Evolutionary conservation across 495 filamentous ascomycete species (phyloP).

Genomic region (Annulohypoxylon nitens): DNA sequence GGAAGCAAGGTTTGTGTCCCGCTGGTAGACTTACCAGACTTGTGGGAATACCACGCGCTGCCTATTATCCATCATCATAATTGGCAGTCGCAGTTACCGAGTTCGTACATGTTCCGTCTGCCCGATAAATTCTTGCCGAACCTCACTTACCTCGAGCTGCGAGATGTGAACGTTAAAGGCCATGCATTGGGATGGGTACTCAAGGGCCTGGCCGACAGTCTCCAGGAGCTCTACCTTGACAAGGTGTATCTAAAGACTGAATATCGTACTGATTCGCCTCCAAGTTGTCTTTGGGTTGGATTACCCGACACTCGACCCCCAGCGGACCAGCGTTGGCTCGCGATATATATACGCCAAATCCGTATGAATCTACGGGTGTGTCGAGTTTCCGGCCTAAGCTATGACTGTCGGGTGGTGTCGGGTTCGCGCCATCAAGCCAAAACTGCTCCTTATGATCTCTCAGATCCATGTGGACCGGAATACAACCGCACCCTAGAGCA

Average conservation of each 20-base stretch:
- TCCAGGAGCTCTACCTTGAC: slow-evolving; percentile 47
- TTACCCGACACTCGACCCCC: slow-evolving; percentile 41
- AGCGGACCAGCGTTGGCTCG: slow-evolving; percentile 40
- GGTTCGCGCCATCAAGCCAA: slow-evolving; percentile 4
- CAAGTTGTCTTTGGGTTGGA: slow-evolving; percentile 46
- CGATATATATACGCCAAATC: slow-evolving; percentile 39
- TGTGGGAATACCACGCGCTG: slow-evolving; percentile 38
- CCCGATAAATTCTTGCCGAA: slow-evolving; percentile 34
- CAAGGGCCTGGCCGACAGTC: slow-evolving; percentile 30
- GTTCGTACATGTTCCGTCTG: slow-evolving; percentile 4
- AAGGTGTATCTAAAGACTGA: slow-evolving; percentile 45
- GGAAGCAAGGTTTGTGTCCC: not conserved
- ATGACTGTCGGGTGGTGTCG: slow-evolving; percentile 35
- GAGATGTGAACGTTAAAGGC: slow-evolving; percentile 43
- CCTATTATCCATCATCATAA: slow-evolving; percentile 16
- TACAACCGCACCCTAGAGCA: slow-evolving; percentile 32
- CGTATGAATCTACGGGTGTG: slow-evolving; percentile 37
- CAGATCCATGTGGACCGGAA: slow-evolving; percentile 39
- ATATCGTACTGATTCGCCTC: slow-evolving; percentile 20
- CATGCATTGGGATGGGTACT: slow-evolving; percentile 20
- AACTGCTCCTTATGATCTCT: slow-evolving; percentile 34
- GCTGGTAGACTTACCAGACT: not conserved
- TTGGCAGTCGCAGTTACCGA: too few relatives aligned
- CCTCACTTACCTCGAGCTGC: slow-evolving; percentile 46
- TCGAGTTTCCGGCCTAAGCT: slow-evolving; percentile 42